Evolutionary conservation across 192 early-diverging fungal genomes (phyloP), one percentile per base, ranked within the genome.

Genomic region (Coemansia umbellata): DNA sequence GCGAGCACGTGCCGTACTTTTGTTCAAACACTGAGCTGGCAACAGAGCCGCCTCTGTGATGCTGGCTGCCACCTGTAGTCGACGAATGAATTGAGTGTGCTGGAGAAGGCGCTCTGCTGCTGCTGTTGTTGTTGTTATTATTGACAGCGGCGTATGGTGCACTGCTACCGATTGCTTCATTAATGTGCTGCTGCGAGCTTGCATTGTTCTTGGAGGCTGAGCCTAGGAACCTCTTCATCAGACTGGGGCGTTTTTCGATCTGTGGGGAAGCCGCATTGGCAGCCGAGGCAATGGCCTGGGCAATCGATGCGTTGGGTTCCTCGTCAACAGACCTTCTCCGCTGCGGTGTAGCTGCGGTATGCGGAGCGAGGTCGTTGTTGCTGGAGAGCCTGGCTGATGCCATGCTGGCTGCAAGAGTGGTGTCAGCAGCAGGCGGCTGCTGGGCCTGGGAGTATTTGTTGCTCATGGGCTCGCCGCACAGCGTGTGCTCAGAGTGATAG

Each of bases 1-100:
- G 80, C 55, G 84, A 78, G 57, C 85, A 89, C 1, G 80, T 47
- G 40, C 92, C 92, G 69, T 94, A 94, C 80, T 92, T 94, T 68
- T 89, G 74, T 55, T 69, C 74, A 58, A 77, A 77, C 15, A 57
- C 55, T 4, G 62, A 52, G 53, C 58, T 57, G 32, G 24, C 42
- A 37, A 50, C 55, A 2, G 66, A 69, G 24, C 65, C 65, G 28
- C 53, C 48, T 28, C 60, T 60, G 31, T 61, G 66, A 31, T 65
- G 54, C 17, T 33, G 22, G 23, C 30, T 53, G 31, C 40, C 23
- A 24, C 41, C 50, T 21, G 48, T 69, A 27, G 43, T 33, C n/a
- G 66, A 69, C 41, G 71, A 66, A 21, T 48, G 51, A n/a, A 55
- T 55, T 4, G 71, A 74, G 21, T 60, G 15, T 5, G 72, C 47